These are phyloP conservation scores for Scenedesmus sp. DNA, from an alignment of 163 green algal genomes.

Conservation along the genomic window DNA sequence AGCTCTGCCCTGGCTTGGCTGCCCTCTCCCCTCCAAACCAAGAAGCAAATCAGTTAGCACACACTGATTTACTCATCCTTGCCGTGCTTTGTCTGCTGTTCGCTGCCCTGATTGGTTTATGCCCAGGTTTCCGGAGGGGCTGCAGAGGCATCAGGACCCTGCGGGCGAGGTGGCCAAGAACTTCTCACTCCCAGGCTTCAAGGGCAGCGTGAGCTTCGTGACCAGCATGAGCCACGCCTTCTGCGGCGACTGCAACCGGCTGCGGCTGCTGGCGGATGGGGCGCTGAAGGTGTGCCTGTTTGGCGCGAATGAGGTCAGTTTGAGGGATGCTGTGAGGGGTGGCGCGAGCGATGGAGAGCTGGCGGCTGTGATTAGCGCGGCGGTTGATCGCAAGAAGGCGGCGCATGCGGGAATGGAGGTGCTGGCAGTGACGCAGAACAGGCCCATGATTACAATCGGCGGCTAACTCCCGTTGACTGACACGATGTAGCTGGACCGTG, in stretches of 20 bases:
- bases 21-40: too few relatives aligned
- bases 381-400: slow-evolving; percentile 93
- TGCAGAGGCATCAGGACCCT: slow-evolving; percentile 74
- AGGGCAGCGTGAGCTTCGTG: slow-evolving; percentile 96
- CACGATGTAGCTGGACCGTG: not conserved
- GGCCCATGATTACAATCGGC: slow-evolving; percentile 98
- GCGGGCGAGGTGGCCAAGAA: slow-evolving; percentile 95
- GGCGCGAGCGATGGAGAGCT: slow-evolving; percentile 91
- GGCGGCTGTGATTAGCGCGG: slow-evolving; percentile 84
- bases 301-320: slow-evolving; percentile 90
- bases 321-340: slow-evolving; percentile 93
- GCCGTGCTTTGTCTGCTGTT: not conserved
- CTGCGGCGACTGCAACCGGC: slow-evolving; percentile 93
- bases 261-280: slow-evolving; percentile 97
- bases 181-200: slow-evolving; percentile 85
- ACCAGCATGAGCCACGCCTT: slow-evolving; percentile 98
- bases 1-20: too few relatives aligned
- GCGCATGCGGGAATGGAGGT: slow-evolving; percentile 96
- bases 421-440: slow-evolving; percentile 88
- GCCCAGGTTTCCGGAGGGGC: slow-evolving; percentile 57
- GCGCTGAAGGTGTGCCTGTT: slow-evolving; percentile 99
- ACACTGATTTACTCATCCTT: not conserved
- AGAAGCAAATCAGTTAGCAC: not conserved
- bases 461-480: slow-evolving; percentile 70
- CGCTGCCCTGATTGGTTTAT: not conserved